Evolutionary conservation across 139 green algal genomes (phyloP), one percentile per base, ranked within the genome.

Genomic region (Chlamydomonas schloesseri): DNA sequence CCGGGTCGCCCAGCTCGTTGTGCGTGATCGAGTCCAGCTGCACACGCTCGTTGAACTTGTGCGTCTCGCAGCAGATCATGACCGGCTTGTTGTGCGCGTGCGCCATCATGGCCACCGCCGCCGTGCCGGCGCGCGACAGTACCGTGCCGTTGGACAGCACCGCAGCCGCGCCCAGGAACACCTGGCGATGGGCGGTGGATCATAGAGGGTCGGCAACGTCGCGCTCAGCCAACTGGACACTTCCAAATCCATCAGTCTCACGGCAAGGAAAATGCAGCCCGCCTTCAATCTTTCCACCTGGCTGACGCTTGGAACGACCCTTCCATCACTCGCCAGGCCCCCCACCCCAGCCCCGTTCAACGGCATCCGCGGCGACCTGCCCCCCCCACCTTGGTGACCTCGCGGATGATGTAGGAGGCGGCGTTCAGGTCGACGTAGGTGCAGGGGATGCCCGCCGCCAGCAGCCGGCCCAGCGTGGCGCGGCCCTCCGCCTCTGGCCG

Each of bases 11-110:
- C 69, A 99, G 93, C 92, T 99, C 98, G 83, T 99, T 99, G 88
- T 94, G 90, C 15, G 96, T 98, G 90, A 99, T 98, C 73, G 90
- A 92, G 89, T 99, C 96, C 71, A 98, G 92, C 93, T 98, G 94
- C 69, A 98, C 96, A 10, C 94, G 89, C 80, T 98, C 95, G 60
- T 96, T 93, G 81, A 99, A 99, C 94, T 99, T 99, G 94, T 97
- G 96, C 37, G 96, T 98, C 91, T 99, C 95, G 84, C 93, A 97
- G 91, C 93, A 98, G 34, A 99, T 92, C 69, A 99, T 90, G 33
- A 99, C 97, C 13, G 97, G 97, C 75, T 98, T 93, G 71, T 95
- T 90, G 69, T 92, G 88, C 34, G 89, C 89, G 5, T 90, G 79
- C 9, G 95, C 93, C 86, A 97, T 93, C 92, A 98, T 96, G 4